Evolutionary conservation across 108 stramenopile species (phyloP), one percentile per base, ranked within the genome.

Genomic region (Mediolabrus comicus): DNA sequence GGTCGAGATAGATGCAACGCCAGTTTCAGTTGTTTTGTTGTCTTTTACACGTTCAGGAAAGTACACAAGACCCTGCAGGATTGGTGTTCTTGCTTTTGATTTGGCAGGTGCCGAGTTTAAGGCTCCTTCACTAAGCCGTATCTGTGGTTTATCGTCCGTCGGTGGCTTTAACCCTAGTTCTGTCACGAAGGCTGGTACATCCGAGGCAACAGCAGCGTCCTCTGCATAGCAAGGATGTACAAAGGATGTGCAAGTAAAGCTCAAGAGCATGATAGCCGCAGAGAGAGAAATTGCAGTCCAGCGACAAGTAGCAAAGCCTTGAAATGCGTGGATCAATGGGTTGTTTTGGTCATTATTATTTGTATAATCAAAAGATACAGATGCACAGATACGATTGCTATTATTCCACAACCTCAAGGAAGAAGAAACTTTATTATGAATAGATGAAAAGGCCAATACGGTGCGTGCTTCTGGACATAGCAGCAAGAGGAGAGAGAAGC

Each of bases 31-130:
- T 17, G 53, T 24, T 11, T 60, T 7, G 26, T 59, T 39, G 39
- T 56, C 30, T 49, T 29, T 56, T 31, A 36, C 27, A 27, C 49
- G 53, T 59, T 73, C 71, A 33, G 62, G 58, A 34, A 77, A 72
- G 54, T 82, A 82, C 24, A 82, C 74, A 11, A 81, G 49, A 24
- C 80, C 80, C 43, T 81, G 74, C 13, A 81, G 36, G 35, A 81
- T 70, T 13, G 80, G 80, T 16, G 34, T 36, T 26, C 51, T 60
- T 3, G 35, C 34, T 29, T 59, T 59, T 7, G 31, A 32, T 43
- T 58, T 56, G 9, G 59, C 13, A 16, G 69, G 51, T 26, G 17
- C 39, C 16, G 8, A n/a, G n/a, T 28, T 32, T 16, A 27, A 16
- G 4, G 17, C 1, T 14, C 43, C 14, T 19, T 35, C 61, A 24